These are phyloP conservation scores for Rhinocladiella similis DNA, from an alignment of 2,329 filamentous ascomycete genomes.

Conservation along the genomic window DNA sequence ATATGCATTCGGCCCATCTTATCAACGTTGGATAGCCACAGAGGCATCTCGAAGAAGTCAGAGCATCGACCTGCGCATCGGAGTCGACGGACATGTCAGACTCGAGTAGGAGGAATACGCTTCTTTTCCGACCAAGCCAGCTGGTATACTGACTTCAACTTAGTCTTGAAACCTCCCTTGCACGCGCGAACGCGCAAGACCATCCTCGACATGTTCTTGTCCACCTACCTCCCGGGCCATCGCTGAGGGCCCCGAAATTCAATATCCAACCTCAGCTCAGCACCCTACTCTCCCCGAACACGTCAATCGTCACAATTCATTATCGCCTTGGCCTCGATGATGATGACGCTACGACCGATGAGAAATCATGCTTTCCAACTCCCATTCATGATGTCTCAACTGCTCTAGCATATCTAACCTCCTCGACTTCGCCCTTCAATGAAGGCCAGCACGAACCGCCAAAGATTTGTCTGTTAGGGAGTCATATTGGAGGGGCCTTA, in stretches of 20 bases:
- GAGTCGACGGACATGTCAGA: constrained; percentile 9
- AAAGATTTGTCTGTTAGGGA: constrained; percentile 34
- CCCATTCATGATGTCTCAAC: constrained; percentile 33
- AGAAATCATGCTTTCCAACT: constrained; percentile 24
- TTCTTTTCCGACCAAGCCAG: background rate
- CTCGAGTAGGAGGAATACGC: constrained; percentile 17
- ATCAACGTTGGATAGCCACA: background rate
- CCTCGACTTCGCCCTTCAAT: constrained; percentile 18
- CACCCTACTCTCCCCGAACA: constrained; percentile 34
- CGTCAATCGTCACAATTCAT: constrained; percentile 42
- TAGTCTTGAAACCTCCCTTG: background rate
- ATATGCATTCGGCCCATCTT: background rate
- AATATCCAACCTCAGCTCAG: constrained; percentile 24
- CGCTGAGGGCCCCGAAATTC: constrained; percentile 22
- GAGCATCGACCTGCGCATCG: constrained; percentile 15
- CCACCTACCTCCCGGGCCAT: constrained; percentile 39
- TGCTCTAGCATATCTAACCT: constrained; percentile 25
- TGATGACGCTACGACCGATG: background rate
- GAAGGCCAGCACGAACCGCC: constrained; percentile 8
- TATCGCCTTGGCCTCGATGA: constrained; percentile 37
- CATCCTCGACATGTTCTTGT: constrained; percentile 35
- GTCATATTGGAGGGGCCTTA: constrained; percentile 42
- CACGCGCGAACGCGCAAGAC: background rate
- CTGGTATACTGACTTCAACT: background rate
- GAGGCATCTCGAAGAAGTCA: background rate